Conservation (phyloP, 805 yeast genomes). For the Zygotorulaspora danielsina region DNA sequence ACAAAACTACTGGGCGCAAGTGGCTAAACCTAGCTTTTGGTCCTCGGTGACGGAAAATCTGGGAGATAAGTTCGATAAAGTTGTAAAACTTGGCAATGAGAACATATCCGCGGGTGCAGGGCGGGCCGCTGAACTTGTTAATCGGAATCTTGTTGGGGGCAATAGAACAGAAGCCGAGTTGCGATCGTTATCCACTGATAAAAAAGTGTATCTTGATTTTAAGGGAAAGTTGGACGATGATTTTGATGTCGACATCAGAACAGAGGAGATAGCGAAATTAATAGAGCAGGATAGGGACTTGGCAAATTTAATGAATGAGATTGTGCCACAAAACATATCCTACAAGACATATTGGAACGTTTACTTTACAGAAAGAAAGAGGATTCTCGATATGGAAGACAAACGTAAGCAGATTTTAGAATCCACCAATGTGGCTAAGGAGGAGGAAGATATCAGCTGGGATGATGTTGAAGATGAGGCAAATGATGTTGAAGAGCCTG, state of each 20-base stretch:
- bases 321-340: slow-evolving; percentile 62
- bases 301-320: slow-evolving; percentile 47
- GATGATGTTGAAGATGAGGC: slow-evolving; percentile 37
- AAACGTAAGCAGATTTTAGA: slow-evolving; percentile 60
- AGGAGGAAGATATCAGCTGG: slow-evolving; percentile 38
- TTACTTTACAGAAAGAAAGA: slow-evolving; percentile 53
- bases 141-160: slow-evolving; percentile 42
- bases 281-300: slow-evolving; percentile 50
- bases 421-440: slow-evolving; percentile 29
- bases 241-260: slow-evolving; percentile 42
- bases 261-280: slow-evolving; percentile 48
- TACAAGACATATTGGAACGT: slow-evolving; percentile 71
- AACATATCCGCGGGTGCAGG: slow-evolving; percentile 5
- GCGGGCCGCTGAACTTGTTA: slow-evolving; percentile 30
- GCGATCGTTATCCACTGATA: slow-evolving; percentile 48
- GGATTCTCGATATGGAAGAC: slow-evolving; percentile 57
- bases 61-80: slow-evolving; percentile 22
- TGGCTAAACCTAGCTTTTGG: slow-evolving; percentile 29
- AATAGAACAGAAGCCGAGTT: slow-evolving; percentile 63
- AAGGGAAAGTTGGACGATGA: slow-evolving; percentile 31
- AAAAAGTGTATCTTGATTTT: slow-evolving; percentile 40
- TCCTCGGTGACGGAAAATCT: slow-evolving; percentile 23
- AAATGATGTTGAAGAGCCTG: slow-evolving; percentile 17
- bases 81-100: slow-evolving; percentile 17
- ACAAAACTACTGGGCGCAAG: slow-evolving; percentile 38